Base-by-base conservation (phyloP, 176 grass and related monocot species). In the Saccharum officinarum region DNA sequence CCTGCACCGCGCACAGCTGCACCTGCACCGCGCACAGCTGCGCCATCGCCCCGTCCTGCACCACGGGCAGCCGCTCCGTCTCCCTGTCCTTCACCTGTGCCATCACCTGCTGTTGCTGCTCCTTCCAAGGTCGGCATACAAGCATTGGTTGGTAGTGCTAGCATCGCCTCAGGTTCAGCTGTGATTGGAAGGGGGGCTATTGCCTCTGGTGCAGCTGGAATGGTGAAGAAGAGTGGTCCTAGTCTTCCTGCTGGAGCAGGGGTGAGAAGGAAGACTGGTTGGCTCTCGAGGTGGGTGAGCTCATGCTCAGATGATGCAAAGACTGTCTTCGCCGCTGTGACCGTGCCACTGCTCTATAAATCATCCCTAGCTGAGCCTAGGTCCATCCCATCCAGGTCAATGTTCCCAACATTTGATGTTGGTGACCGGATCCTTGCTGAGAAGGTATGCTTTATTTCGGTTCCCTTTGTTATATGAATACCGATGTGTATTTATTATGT, bases 381-480 rank as follows among this genome's bases (percentile, higher is more conserved):
- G 75, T 99, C 93, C 41, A 96, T 99, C 77, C 97, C 97, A 82
- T 91, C 97, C 3, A 92, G 86, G 79, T 99, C 97, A 20, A 99
- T 99, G 97, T 93, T 84, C 79, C 97, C 97, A 2, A 99, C 97
- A 46, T 99, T 99, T 49, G 97, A 99, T 86, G 84, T 99, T 49
- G 97, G 97, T 57, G 97, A 99, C 20, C 85, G 97, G 6, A 99
- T 99, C 80, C 79, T 99, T 18, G 91, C 97, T 0, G 97, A 99
- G 90, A 99, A 91, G 97, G 97, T 99, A 89, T 25, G 67, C 8
- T 50, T 45, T 9, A 25, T 57, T 54, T 73, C 12, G 2, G n/a
- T 46, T 62, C 60, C 14, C 50, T 42, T 18, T 49, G 65, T 61
- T 75, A 1, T 22, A 59, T 38, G 73, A 12, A 6, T 54, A 61